These are phyloP conservation scores for Colletotrichum godetiae DNA, from an alignment of 2,329 filamentous ascomycete genomes.

Conservation along the genomic window DNA sequence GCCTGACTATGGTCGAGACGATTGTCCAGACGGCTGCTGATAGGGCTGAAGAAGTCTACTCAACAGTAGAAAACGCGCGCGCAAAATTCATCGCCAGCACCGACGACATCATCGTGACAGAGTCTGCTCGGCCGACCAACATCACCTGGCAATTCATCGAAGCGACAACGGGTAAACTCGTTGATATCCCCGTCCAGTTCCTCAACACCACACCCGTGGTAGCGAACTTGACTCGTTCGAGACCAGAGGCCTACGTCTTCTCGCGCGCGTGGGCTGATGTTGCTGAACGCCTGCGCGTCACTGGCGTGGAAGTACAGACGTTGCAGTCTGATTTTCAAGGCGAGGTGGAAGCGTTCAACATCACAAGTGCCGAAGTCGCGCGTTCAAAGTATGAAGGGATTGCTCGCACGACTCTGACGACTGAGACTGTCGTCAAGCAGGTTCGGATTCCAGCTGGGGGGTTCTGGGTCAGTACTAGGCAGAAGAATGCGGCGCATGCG, in stretches of 20 bases:
- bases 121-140: conserved; percentile 38
- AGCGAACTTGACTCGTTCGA: conserved; percentile 44
- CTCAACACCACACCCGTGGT: conserved; percentile 42
- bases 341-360: conserved; percentile 43
- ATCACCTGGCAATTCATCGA: conserved; percentile 42
- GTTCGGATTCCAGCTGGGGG: conserved; percentile 43
- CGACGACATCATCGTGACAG: conserved; percentile 45
- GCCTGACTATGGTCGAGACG: conserved; percentile 41
- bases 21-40: conserved; percentile 45
- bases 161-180: conserved; percentile 40
- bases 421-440: conserved; percentile 34
- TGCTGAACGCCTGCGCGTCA: conserved; percentile 40
- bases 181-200: conserved; percentile 43
- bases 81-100: conserved; percentile 41
- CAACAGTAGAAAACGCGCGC: conserved; percentile 41
- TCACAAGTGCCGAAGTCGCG: conserved; percentile 38
- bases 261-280: conserved; percentile 43
- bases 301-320: conserved; percentile 41
- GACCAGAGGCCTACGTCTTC: conserved; percentile 45
- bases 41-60: conserved; percentile 41
- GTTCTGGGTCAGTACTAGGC: conserved; percentile 45
- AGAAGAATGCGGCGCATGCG: conserved; percentile 45
- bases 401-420: conserved; percentile 38
- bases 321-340: conserved; percentile 39
- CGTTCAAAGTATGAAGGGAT: conserved; percentile 43